phyloP scores from a whole-genome alignment of 1,284 basidiomycete genomes.

The Sporisorium iseilematis-ciliati region DNA sequence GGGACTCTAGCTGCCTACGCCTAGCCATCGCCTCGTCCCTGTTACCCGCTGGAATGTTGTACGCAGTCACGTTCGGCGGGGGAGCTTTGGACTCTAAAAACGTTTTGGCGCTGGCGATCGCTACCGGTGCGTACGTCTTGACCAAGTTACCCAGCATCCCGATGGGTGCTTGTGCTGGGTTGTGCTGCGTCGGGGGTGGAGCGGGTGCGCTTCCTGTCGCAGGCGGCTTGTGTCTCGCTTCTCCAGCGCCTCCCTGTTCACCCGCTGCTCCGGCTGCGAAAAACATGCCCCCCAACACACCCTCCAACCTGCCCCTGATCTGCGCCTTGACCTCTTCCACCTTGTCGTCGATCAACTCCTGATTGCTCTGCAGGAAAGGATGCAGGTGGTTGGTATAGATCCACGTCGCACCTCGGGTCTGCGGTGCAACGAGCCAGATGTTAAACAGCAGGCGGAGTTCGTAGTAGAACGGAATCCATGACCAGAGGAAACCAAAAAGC shows the following conservation, averaged over 20 bases:
- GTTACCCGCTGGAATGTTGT: slow-evolving; percentile 19
- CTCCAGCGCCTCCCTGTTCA: slow-evolving; percentile 7
- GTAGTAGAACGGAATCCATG: slow-evolving; percentile 64
- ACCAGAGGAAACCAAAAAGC: slow-evolving; percentile 61
- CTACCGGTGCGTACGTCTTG: slow-evolving; percentile 41
- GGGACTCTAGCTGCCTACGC: slow-evolving; percentile 32
- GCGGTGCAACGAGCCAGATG: slow-evolving; percentile 65
- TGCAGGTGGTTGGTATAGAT: slow-evolving; percentile 81
- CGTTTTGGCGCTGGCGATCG: slow-evolving; percentile 29
- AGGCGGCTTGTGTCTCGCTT: slow-evolving; percentile 29
- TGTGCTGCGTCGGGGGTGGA: slow-evolving; percentile 36
- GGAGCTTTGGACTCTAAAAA: slow-evolving; percentile 36
- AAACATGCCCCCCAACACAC: slow-evolving; percentile 20
- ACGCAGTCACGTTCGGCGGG: slow-evolving; percentile 21
- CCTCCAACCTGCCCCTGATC: slow-evolving; percentile 13
- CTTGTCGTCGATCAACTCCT: slow-evolving; percentile 82
- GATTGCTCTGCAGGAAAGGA: slow-evolving; percentile 82
- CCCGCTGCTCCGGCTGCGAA: slow-evolving; percentile 1
- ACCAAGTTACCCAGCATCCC: slow-evolving; percentile 41
- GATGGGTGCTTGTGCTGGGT: slow-evolving; percentile 35
- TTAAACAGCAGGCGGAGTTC: slow-evolving; percentile 60
- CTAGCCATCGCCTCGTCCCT: slow-evolving; percentile 27
- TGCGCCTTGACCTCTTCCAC: slow-evolving; percentile 72
- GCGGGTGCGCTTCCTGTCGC: slow-evolving; percentile 9
- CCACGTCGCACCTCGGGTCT: slow-evolving; percentile 78